A percentile compares a stretch with the other conserved stretches of the same genome.
Conservation (phyloP, 2,329 filamentous ascomycete genomes). For the Niveomyces coronatus region DNA sequence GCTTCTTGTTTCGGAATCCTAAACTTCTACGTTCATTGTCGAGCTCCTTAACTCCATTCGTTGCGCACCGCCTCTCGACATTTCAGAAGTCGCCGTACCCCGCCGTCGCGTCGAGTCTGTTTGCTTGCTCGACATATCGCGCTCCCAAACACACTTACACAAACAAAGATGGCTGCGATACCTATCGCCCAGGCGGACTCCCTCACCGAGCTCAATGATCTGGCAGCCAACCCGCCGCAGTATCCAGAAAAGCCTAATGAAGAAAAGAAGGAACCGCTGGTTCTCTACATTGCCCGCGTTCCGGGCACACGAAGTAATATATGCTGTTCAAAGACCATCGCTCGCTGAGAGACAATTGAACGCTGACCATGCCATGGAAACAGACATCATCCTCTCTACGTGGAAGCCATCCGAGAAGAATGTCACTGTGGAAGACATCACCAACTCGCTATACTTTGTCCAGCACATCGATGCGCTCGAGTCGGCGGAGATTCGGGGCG, state of each 20-base stretch:
- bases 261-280: conserved; percentile 57
- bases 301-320: conserved; percentile 74
- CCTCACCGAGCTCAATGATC: conserved; percentile 63
- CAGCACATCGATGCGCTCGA: conserved; percentile 51
- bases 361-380: conserved; percentile 1
- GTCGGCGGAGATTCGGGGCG: conserved; percentile 18
- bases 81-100: too few species aligned
- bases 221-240: conserved; percentile 78
- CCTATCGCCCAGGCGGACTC: conserved; percentile 65
- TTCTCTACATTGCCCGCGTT: conserved; percentile 86
- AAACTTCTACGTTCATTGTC: too few species aligned
- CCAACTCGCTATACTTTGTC: conserved; percentile 81
- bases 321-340: not conserved
- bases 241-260: conserved; percentile 72
- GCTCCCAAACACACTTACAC: not conserved
- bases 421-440: conserved; percentile 78
- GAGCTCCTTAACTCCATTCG: too few species aligned
- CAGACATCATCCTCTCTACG: conserved; percentile 86
- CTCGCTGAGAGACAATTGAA: not conserved
- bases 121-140: too few species aligned
- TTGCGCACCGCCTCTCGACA: too few species aligned
- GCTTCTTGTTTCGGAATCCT: too few species aligned
- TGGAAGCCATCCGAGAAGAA: conserved; percentile 82
- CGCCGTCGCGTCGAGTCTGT: too few species aligned
- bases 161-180: conserved; percentile 3